Base-by-base conservation (phyloP, 257 asterid genomes). In the Solanum paucissectum region DNA sequence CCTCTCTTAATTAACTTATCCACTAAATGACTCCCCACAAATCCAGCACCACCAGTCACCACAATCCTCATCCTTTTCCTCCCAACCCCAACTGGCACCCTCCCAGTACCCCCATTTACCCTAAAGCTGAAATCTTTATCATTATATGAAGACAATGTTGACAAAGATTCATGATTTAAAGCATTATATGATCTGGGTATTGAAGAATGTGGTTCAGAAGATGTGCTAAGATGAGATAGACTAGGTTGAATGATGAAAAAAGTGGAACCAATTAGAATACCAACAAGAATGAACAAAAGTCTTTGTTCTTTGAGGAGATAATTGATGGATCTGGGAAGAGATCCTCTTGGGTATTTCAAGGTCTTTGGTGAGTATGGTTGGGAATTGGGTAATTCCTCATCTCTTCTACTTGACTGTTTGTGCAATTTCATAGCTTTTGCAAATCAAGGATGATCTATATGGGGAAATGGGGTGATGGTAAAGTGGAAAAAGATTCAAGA, bases 281-380 rank as follows among this genome's bases (percentile, higher is more conserved):
- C 98, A 34, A 96, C 90, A 68, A 96, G 91, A 87, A 96, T 92
- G 91, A 96, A 96, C 76, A 96, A 90, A 11, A 96, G 95, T 9
- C 99, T 91, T 91, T 96, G 99, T 90, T 96, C 99, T 84, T 84
- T 93, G 89, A 95, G 94, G 88, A 96, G 90, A 89, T 95, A 96
- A 87, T 55, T 92, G 90, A 96, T 87, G 90, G 99, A 94, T 93
- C 95, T 92, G 74, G 96, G 96, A 5, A 96, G 93, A 86, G 98
- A 96, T 92, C 98, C 89, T 18, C 91, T 29, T 46, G 68, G 89
- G 90, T 94, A 95, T 84, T 96, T 96, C 8, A 90, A 90, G 87
- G 98, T 90, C 91, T 96, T 96, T 52, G 98, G 96, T 7, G 98
- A 95, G 95, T 95, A 96, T 3, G 94, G 94, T 1, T 93, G 91